Evolutionary conservation across 2,329 filamentous ascomycete species (phyloP).

Genomic region (Sarocladiaceae sp.): DNA sequence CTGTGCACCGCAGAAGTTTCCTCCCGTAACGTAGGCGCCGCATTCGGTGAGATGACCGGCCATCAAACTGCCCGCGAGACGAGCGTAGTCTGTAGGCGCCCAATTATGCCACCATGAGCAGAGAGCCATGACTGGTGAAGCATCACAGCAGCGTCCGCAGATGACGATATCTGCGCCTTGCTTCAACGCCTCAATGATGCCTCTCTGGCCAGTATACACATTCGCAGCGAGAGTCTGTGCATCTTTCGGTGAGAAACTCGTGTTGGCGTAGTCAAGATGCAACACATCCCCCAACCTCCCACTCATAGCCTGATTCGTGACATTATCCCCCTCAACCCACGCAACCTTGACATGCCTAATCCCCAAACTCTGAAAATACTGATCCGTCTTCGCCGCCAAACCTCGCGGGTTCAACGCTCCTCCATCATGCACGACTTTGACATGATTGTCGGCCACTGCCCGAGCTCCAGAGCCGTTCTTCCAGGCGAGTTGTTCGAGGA

Average conservation of each 20-base stretch:
- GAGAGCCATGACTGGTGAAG: slow-evolving; percentile 45
- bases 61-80: slow-evolving; percentile 41
- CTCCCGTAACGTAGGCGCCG: slow-evolving; percentile 45
- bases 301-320: slow-evolving; percentile 15
- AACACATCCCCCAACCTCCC: slow-evolving; percentile 17
- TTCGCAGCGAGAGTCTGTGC: slow-evolving; percentile 31
- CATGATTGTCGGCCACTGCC: slow-evolving; percentile 22
- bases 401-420: slow-evolving; percentile 27
- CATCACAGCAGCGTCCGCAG: slow-evolving; percentile 40
- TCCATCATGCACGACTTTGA: slow-evolving; percentile 30
- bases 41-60: slow-evolving; percentile 49
- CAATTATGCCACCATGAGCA: slow-evolving; percentile 51
- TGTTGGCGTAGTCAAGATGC: slow-evolving; percentile 15
- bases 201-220: slow-evolving; percentile 39
- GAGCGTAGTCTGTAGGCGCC: slow-evolving; percentile 38
- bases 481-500: slow-evolving; percentile 34
- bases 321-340: slow-evolving; percentile 30
- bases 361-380: slow-evolving; percentile 20
- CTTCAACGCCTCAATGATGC: slow-evolving; percentile 33
- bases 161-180: slow-evolving; percentile 38
- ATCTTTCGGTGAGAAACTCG: slow-evolving; percentile 11
- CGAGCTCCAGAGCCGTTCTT: slow-evolving; percentile 23
- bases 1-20: slow-evolving; percentile 42
- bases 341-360: slow-evolving; percentile 23
- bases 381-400: slow-evolving; percentile 18